Conservation (phyloP, 2,329 filamentous ascomycete genomes). For the Fonsecaea erecta region DNA sequence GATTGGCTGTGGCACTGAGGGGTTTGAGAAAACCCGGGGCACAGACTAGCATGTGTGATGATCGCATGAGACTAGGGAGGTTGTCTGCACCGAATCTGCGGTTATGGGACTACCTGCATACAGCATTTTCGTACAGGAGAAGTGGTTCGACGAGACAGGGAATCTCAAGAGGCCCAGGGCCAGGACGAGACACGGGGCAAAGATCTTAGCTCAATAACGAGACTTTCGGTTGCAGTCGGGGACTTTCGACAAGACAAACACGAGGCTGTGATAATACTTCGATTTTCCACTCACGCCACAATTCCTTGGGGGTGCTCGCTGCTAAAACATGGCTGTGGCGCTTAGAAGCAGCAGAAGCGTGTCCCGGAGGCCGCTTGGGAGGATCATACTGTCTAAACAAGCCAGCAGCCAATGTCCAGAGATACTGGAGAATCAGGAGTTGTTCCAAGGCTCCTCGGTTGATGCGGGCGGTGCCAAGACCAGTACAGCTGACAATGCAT, state of each 20-base stretch:
- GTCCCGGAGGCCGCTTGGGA: no score
- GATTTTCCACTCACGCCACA: background rate
- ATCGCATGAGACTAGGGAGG: background rate
- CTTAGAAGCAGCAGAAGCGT: no score
- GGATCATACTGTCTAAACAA: background rate
- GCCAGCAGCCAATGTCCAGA: background rate
- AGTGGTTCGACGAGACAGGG: background rate
- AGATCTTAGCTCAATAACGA: background rate
- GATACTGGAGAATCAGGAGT: background rate
- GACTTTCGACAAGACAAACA: background rate
- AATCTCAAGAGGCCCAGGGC: background rate
- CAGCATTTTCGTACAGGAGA: background rate
- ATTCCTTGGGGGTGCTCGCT: background rate
- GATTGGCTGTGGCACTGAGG: background rate
- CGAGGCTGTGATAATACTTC: background rate
- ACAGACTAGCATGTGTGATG: background rate
- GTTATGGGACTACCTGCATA: background rate
- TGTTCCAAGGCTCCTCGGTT: background rate
- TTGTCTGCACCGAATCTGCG: background rate
- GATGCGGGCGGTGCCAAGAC: background rate
- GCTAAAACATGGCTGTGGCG: background rate
- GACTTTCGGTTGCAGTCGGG: background rate
- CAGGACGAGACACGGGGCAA: background rate
- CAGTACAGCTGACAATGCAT: background rate
- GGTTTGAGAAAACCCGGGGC: background rate